Percentiles rank a stretch among this genome's conserved stretches.
Conservation (phyloP, 2,329 filamentous ascomycete genomes). For the Pseudocercospora eumusae region DNA sequence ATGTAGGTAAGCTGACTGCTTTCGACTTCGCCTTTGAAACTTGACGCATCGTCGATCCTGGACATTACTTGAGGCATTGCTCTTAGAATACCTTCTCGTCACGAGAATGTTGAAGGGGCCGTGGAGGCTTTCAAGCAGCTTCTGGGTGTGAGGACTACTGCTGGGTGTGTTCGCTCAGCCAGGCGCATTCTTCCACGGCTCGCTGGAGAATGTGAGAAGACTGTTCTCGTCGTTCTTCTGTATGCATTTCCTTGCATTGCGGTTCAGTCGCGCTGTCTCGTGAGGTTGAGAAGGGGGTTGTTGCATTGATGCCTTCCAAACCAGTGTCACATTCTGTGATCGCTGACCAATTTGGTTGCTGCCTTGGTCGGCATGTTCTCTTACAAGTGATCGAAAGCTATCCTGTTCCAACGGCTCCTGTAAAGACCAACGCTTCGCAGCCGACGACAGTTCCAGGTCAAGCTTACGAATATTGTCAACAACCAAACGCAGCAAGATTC, state of each 20-base stretch:
- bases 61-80: neutral
- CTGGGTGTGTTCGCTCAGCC: neutral
- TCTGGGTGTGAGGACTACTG: too few relatives aligned
- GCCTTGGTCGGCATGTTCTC: neutral
- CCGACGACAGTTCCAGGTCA: neutral
- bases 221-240: neutral
- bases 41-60: neutral
- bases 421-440: neutral
- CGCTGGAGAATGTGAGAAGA: neutral
- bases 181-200: neutral
- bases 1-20: neutral
- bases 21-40: neutral
- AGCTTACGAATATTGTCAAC: neutral
- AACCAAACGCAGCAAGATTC: neutral
- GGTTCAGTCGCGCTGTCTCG: neutral
- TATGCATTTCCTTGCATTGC: neutral
- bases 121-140: too few relatives aligned
- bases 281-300: neutral
- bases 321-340: neutral
- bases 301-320: neutral
- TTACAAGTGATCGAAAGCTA: neutral
- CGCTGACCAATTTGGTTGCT: neutral
- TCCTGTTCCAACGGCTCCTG: neutral
- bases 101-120: neutral
- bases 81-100: neutral